Evolutionary conservation across 257 asterid species (phyloP).

Genomic region (Linderniella brevidens): DNA sequence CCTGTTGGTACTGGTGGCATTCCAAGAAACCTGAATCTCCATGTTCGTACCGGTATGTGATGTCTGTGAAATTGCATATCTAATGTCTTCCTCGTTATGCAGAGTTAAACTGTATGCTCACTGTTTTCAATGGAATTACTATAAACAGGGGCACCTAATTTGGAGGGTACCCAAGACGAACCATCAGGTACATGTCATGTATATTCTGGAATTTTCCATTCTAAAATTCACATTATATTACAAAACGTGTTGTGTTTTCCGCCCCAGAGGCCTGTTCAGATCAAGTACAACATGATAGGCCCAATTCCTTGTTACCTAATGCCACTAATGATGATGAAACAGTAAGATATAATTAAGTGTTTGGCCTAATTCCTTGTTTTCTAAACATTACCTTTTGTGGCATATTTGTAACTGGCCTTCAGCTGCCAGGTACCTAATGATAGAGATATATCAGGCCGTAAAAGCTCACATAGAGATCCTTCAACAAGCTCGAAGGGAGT

Average conservation of each 20-base stretch:
- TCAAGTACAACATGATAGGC: conserved; percentile 18
- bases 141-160: conserved; percentile 28
- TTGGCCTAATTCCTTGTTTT: too few relatives aligned
- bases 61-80: neutral
- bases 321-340: conserved; percentile 11
- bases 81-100: too few relatives aligned
- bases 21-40: conserved; percentile 75
- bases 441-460: neutral
- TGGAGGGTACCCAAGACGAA: too few relatives aligned
- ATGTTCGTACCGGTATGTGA: conserved; percentile 61
- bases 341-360: conserved; percentile 10
- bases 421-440: too few relatives aligned
- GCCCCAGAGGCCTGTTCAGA: conserved; percentile 26
- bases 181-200: too few relatives aligned
- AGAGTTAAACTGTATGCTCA: too few relatives aligned
- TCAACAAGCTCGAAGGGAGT: conserved; percentile 17
- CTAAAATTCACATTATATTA: too few relatives aligned
- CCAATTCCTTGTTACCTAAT: conserved; percentile 4
- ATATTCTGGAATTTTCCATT: too few relatives aligned
- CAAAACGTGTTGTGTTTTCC: conserved; percentile 14
- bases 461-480: conserved; percentile 13
- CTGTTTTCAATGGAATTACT: conserved; percentile 3
- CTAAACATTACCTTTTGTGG: too few relatives aligned
- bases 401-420: too few relatives aligned
- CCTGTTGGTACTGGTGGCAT: conserved; percentile 38